Conservation (phyloP, 768 basidiomycete species). For the Terana coerulea region DNA sequence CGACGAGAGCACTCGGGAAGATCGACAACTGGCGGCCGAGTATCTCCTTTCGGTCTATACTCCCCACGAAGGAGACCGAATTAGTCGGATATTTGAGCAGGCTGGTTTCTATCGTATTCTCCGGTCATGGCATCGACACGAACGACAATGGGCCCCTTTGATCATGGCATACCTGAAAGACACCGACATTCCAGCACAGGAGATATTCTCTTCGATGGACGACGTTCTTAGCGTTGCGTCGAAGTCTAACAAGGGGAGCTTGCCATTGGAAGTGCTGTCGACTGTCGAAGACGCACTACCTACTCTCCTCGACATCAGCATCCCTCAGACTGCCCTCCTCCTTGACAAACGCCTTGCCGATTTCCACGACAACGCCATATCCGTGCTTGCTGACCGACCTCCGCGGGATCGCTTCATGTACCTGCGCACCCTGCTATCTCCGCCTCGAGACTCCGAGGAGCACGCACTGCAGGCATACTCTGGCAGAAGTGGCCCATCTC, state of each 20-base stretch:
- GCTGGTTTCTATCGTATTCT: conserved; percentile 93
- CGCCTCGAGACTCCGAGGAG: conserved; percentile 38
- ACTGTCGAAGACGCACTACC: conserved; percentile 60
- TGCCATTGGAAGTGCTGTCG: conserved; percentile 53
- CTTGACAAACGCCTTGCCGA: conserved; percentile 66
- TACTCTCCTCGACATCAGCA: conserved; percentile 54
- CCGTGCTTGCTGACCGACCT: conserved; percentile 39
- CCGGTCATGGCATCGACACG: conserved; percentile 72
- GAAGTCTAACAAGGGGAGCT: conserved; percentile 41
- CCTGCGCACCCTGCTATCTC: conserved; percentile 68
- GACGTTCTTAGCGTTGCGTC: conserved; percentile 51
- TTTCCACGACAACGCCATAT: conserved; percentile 63
- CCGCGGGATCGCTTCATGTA: conserved; percentile 69
- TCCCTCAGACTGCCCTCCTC: conserved; percentile 67
- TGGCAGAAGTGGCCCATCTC: conserved; percentile 31
- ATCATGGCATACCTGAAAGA: conserved; percentile 75
- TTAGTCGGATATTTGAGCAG: conserved; percentile 65
- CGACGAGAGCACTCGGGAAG: conserved; percentile 80
- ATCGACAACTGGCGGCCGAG: conserved; percentile 92
- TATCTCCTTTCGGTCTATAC: conserved; percentile 89
- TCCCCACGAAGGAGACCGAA: conserved; percentile 69
- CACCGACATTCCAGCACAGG: conserved; percentile 50
- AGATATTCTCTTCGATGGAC: conserved; percentile 64
- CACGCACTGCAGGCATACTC: conserved; percentile 30
- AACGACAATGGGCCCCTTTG: conserved; percentile 71